These are phyloP conservation scores for Arachis monticola DNA, from an alignment of 331 rosid species.

Conservation along the genomic window DNA sequence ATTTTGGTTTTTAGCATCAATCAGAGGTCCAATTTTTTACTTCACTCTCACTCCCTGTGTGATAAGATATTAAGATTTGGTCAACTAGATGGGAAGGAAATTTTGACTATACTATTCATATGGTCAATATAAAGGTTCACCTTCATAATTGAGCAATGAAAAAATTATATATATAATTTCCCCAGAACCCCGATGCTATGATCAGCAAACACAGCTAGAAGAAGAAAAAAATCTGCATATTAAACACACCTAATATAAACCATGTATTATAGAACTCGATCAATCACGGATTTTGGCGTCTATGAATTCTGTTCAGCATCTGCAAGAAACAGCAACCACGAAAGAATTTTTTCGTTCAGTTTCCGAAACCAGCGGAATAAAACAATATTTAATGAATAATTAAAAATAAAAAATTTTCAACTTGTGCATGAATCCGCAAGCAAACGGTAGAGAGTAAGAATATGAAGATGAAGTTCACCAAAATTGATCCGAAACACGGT, in stretches of 20 bases:
- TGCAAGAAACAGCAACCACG: conserved; percentile 29
- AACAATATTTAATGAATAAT: conserved; percentile 8
- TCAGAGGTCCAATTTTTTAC: neutral
- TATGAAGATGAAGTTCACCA: conserved; percentile 17
- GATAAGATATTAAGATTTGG: conserved; percentile 12
- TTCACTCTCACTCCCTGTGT: neutral
- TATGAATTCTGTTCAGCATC: neutral
- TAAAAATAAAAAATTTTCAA: conserved; percentile 36
- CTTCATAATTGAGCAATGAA: conserved; percentile 14
- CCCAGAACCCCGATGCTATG: conserved; percentile 11
- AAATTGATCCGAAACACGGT: neutral
- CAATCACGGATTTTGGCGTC: neutral
- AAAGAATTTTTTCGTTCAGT: conserved; percentile 26
- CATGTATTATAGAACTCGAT: conserved; percentile 23
- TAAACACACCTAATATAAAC: conserved; percentile 37
- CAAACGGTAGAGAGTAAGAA: conserved; percentile 2
- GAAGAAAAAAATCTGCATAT: conserved; percentile 7
- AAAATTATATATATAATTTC: neutral
- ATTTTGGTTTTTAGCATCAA: conserved; percentile 14
- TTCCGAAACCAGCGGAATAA: conserved; percentile 9
- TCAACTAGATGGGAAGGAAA: neutral
- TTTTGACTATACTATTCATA: conserved; percentile 10
- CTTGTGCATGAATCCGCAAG: conserved; percentile 30
- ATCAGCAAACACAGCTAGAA: neutral
- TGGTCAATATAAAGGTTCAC: conserved; percentile 1